Base-by-base conservation (phyloP, 208 protist genomes). In the Acanthamoeba healyi region DNA sequence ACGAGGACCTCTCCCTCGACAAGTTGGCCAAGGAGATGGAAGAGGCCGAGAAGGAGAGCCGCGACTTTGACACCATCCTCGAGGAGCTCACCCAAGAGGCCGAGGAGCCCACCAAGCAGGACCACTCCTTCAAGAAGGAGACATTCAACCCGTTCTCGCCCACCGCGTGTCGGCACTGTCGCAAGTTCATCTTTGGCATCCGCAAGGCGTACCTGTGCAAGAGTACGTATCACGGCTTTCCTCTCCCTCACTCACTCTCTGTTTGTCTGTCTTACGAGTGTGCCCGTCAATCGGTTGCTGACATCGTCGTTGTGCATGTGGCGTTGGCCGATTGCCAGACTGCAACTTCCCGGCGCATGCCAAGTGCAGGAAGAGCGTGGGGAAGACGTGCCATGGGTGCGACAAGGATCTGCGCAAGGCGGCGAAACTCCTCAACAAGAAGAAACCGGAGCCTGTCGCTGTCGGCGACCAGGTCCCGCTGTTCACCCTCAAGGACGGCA, bases 181-280 rank as follows among this genome's bases (percentile, higher is more conserved):
- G n/a, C 38, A 77, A 77, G 67, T 77, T 24, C 67, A 77, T 77
- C 67, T 77, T 77, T 12, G 58, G 58, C 34, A 24, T 44, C 32
- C 67, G 67, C 67, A 77, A 77, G 67, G 1, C 29, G 34, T 77
- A 77, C 22, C 15, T 36, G 67, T 77, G 67, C 34, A 42, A 38
- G 29, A 22, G 67, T 77, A 42, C 67, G 34, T 26, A 36, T n/a
- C n/a, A n/a, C n/a, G n/a, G n/a, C 63, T 5, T 17, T 26, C 63
- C 63, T 6, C 63, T 36, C 63, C 29, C 3, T 17, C 5, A 24
- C 29, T 4, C 9, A 7, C 2, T 74, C 15, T 5, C 54, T 61
- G 10, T 61, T 2, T 5, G 7, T 26, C 54, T 3, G 17, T 22
- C 24, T 61, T 22, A 61, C 4, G 44, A 4, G 44, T 49, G n/a